Conservation (phyloP, 257 asterid genomes). For the Anisodus acutangulus region DNA sequence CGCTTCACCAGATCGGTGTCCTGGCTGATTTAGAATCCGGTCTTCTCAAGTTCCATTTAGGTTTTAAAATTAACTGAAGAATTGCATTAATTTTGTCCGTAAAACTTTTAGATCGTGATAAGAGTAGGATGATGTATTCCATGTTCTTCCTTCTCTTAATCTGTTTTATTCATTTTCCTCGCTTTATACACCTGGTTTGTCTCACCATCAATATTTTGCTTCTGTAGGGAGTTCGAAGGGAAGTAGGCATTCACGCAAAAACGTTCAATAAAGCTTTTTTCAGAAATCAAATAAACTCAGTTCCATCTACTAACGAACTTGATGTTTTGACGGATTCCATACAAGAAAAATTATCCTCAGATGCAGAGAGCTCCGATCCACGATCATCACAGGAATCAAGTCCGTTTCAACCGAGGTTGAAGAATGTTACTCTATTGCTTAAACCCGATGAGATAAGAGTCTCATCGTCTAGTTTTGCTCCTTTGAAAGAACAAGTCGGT, state of each 20-base stretch:
- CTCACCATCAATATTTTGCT: constrained; percentile 31
- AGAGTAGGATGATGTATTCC: neutral
- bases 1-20: neutral
- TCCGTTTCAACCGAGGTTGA: constrained; percentile 36
- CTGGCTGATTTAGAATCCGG: neutral
- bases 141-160: neutral
- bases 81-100: neutral
- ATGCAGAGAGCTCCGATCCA: constrained; percentile 40
- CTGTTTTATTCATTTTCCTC: too few relatives aligned
- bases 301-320: constrained; percentile 42
- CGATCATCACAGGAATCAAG: constrained; percentile 38
- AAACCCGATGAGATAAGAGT: constrained; percentile 42
- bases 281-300: constrained; percentile 37
- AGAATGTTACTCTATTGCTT: constrained; percentile 48
- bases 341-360: constrained; percentile 44
- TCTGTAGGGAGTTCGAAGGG: constrained; percentile 90
- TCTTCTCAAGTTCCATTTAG: neutral
- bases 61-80: neutral
- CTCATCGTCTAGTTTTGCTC: constrained; percentile 25
- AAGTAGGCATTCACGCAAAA: constrained; percentile 88
- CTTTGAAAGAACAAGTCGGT: constrained; percentile 82
- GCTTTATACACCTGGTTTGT: neutral
- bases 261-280: constrained; percentile 60
- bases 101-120: neutral
- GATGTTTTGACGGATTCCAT: constrained; percentile 40